phyloP scores from a whole-genome alignment of 1,284 basidiomycete species.

The Irpex lacteus region DNA sequence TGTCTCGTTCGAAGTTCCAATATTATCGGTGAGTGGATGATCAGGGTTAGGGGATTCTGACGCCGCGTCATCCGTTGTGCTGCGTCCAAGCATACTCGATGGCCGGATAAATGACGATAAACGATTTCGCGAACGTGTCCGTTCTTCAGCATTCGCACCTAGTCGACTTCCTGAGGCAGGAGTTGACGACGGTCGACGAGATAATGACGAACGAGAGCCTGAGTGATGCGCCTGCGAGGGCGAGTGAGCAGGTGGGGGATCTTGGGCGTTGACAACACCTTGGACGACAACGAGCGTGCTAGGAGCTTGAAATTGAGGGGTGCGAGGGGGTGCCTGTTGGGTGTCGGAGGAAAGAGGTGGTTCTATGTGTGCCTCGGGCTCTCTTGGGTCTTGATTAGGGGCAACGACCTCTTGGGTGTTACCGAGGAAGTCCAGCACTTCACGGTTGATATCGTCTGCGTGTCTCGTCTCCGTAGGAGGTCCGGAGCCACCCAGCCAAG shows the following conservation, averaged over 20 bases:
- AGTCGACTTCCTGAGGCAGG: constrained; percentile 8
- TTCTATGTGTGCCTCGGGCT: not conserved
- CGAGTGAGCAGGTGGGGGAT: constrained; percentile 9
- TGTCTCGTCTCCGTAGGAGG: constrained; percentile 1
- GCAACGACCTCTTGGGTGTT: constrained; percentile 3
- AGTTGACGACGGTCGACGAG: constrained; percentile 18
- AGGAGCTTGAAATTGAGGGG: constrained; percentile 61
- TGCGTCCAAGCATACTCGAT: constrained; percentile 19
- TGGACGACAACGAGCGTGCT: constrained; percentile 78
- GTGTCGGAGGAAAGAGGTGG: constrained; percentile 12
- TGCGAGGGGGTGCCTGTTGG: constrained; percentile 14
- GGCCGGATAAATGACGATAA: constrained; percentile 27
- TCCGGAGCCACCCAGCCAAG: constrained; percentile 10
- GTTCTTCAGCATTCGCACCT: constrained; percentile 13
- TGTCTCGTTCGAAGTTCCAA: constrained; percentile 1
- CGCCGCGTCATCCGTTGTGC: constrained; percentile 8
- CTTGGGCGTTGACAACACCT: constrained; percentile 68
- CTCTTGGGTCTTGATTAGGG: not conserved
- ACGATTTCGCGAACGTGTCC: constrained; percentile 19
- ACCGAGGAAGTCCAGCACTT: constrained; percentile 17
- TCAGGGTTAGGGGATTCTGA: constrained; percentile 5
- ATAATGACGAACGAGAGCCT: constrained; percentile 7
- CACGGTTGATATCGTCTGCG: constrained; percentile 16
- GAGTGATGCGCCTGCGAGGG: constrained; percentile 15
- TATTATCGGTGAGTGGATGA: not conserved